Percentiles rank a stretch among this genome's conserved stretches.
Evolutionary conservation across 2,329 filamentous ascomycete genomes (phyloP).

Genomic region (Didymella arachidicola): DNA sequence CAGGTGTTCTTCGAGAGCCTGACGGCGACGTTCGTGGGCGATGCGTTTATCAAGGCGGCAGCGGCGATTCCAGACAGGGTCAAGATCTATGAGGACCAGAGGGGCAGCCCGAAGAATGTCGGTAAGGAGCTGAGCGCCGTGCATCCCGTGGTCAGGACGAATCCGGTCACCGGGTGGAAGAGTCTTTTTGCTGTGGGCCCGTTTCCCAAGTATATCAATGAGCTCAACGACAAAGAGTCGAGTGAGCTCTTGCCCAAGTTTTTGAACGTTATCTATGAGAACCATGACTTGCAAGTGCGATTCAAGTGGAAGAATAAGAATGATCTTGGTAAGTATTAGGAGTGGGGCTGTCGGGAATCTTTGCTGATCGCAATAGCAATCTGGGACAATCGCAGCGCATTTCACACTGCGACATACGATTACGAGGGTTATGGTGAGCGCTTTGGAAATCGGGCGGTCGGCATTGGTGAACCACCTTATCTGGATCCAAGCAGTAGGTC

Average conservation of each 20-base stretch:
- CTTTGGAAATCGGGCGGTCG: constrained; percentile 43
- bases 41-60: neutral
- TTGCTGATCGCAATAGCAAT: constrained; percentile 40
- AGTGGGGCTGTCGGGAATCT: neutral
- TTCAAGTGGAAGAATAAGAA: constrained; percentile 49
- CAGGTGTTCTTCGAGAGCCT: constrained; percentile 35
- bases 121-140: constrained; percentile 32
- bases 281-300: constrained; percentile 53
- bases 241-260: constrained; percentile 23
- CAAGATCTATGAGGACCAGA: constrained; percentile 25
- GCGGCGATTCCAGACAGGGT: constrained; percentile 19
- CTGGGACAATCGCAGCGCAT: constrained; percentile 50
- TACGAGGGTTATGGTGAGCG: constrained; percentile 28
- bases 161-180: constrained; percentile 47
- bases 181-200: constrained; percentile 39
- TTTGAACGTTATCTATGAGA: constrained; percentile 38
- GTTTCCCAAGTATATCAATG: constrained; percentile 48
- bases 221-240: constrained; percentile 46
- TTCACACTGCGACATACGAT: constrained; percentile 37
- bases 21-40: constrained; percentile 32
- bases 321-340: constrained; percentile 23
- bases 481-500: constrained; percentile 43
- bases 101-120: constrained; percentile 36
- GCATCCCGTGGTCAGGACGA: constrained; percentile 44
- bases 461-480: constrained; percentile 52